phyloP scores from a whole-genome alignment of 257 asterid species.

The Mitragyna speciosa region DNA sequence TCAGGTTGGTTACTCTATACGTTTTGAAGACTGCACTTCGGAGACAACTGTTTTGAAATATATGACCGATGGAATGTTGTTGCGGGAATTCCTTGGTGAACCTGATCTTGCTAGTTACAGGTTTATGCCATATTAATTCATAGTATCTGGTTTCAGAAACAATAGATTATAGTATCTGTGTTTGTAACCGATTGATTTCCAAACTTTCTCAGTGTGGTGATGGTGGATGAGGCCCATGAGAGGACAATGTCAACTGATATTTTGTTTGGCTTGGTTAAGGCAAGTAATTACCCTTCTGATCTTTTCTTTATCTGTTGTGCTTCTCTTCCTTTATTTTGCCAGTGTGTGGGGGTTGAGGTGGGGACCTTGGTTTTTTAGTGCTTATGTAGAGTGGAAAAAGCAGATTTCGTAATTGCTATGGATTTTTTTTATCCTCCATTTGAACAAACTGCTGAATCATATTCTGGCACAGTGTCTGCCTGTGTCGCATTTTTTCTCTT shows the following conservation, averaged over 20 bases:
- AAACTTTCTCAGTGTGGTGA: constrained; percentile 54
- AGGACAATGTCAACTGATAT: constrained; percentile 89
- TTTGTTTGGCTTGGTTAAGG: constrained; percentile 92
- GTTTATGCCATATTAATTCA: background rate
- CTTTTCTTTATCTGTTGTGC: background rate
- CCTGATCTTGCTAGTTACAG: constrained; percentile 79
- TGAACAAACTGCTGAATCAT: background rate
- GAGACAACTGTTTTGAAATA: constrained; percentile 83
- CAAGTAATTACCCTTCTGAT: constrained; percentile 14
- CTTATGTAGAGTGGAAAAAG: background rate
- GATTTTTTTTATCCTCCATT: background rate
- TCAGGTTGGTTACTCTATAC: constrained; percentile 83
- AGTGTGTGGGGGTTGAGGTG: background rate
- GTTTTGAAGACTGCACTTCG: constrained; percentile 93
- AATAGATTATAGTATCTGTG: background rate
- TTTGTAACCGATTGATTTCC: constrained; percentile 25
- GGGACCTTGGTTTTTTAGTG: background rate
- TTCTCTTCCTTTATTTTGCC: too few species aligned
- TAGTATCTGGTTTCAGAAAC: too few species aligned
- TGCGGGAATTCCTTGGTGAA: constrained; percentile 92
- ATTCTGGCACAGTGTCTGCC: background rate
- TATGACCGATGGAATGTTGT: constrained; percentile 92
- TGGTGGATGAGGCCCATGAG: constrained; percentile 99
- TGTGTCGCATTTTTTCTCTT: constrained; percentile 10
- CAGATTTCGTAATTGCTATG: background rate